Percentiles rank a stretch among this genome's conserved stretches.
phyloP scores from a whole-genome alignment of 345 rosid species.

The Dipteronia sinensis region DNA sequence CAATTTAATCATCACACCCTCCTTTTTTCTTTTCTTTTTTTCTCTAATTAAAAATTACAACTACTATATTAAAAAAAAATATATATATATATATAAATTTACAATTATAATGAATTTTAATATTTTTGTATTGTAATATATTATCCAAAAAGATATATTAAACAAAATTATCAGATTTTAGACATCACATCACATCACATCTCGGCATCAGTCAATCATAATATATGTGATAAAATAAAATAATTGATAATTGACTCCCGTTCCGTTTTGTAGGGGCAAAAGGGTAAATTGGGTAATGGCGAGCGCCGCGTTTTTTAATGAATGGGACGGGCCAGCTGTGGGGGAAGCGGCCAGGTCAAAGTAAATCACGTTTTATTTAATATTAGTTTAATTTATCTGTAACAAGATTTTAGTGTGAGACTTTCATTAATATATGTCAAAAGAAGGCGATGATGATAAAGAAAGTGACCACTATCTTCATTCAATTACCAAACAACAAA shows the following conservation, averaged over 20 bases:
- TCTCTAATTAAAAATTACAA: not conserved
- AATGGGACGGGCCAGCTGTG: constrained; percentile 21
- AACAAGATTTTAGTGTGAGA: not conserved
- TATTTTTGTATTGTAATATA: too few relatives aligned
- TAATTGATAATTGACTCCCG: not conserved
- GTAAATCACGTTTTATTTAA: constrained; percentile 5
- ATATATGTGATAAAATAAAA: too few relatives aligned
- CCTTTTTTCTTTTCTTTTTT: not conserved
- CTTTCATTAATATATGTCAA: not conserved
- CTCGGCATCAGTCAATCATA: constrained; percentile 18
- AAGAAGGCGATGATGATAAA: constrained; percentile 12
- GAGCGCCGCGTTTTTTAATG: constrained; percentile 22
- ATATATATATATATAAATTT: too few relatives aligned
- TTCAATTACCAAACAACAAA: constrained; percentile 15
- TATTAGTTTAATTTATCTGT: constrained; percentile 16
- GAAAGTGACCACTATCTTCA: constrained; percentile 27
- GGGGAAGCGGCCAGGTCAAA: constrained; percentile 20
- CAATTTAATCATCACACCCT: constrained; percentile 17
- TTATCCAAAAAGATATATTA: too few relatives aligned
- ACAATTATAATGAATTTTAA: too few relatives aligned
- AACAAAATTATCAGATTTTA: not conserved
- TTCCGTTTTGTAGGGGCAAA: constrained; percentile 10
- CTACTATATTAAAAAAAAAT: too few relatives aligned
- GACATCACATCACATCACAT: not conserved
- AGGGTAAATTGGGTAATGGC: not conserved